Base-by-base conservation (phyloP, 148 eudicot species). In the Camellia granthamiana region DNA sequence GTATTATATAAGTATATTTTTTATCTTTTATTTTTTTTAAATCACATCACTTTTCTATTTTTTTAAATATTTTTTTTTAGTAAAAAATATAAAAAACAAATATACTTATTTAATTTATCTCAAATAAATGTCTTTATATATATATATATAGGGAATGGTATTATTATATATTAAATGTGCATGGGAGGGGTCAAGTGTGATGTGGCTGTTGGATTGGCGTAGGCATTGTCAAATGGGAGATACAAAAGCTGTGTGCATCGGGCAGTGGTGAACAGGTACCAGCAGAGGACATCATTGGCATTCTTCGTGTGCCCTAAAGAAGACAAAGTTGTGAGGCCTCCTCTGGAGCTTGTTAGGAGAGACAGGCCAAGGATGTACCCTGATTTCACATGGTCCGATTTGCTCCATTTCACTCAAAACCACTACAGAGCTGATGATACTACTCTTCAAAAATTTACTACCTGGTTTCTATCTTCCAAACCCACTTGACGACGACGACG, bases 201-300 rank as follows among this genome's bases (percentile, higher is more conserved):
- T 8, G 8, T 3, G 8, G 12, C 12, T 43, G 21, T 15, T 64
- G 18, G 14, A 11, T 61, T 30, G 38, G 8, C 66, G 62, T 65
- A 85, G 90, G 88, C 90, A 54, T 13, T 83, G 7, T 81, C 81
- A 42, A 86, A 88, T 80, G 90, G 90, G 18, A 77, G 69, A 64
- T 88, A 88, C 83, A 88, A 88, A 84, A 88, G 90, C 78, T 86
- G 90, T 83, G 13, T 88, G 58, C 89, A 88, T 42, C 86, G 88
- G 76, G 88, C 89, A 80, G 74, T 84, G 83, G 90, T 88, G 74
- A 86, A 88, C 78, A 82, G 81, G 51, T 73, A 80, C 58, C 84
- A 43, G 75, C 83, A 83, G 55, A 84, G 88, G 64, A 86, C 76
- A 60, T 86, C 90, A 56, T 62, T 86, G 80, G 86, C 47, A 0